Evolutionary conservation across 1,284 basidiomycete genomes (phyloP), one percentile per base, ranked within the genome.

Genomic region (Ustilago shanxiensis): DNA sequence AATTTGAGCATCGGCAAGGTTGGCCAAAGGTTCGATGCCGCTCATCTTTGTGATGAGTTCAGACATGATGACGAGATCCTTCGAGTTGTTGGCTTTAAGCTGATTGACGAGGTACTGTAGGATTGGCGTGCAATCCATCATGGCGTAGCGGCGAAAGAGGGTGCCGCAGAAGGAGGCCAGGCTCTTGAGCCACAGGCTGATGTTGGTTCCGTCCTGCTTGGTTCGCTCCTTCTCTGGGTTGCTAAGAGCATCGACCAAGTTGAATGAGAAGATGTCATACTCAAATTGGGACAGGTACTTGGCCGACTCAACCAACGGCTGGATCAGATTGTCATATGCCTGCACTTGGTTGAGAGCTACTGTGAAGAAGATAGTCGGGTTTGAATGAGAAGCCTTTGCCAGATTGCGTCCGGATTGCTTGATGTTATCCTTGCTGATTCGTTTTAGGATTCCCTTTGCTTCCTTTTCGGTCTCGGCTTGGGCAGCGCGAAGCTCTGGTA

Each of bases 41-140:
- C 94, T 92, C 94, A 98, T 98, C 85, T 95, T 94, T 88, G 91
- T 93, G 65, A 99, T 93, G 59, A 99, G 88, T 84, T 98, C 95
- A 50, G 93, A 91, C 24, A 99, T 88, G 37, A 99, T 93, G 35
- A 96, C 90, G 51, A 99, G 91, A 82, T 98, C 97, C 20, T 93
- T 93, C 1, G 93, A 91, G 83, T 95, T 92, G 50, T 83, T 79
- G 26, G 74, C 69, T 51, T 82, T 72, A 56, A 99, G 89, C 83
- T 96, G 95, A 86, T 98, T 94, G 51, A 93, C 92, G 73, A 99
- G 90, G 81, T 97, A 98, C 86, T 92, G 92, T 66, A 99, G 87
- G 53, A 99, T 89, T 0, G 93, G 92, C 1, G 92, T 91, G 72
- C 95, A 88, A 83, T 95, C 93, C 69, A 94, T 92, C 51, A 80